Base-by-base conservation (phyloP, 1,284 basidiomycete genomes). In the Caloboletus firmus region DNA sequence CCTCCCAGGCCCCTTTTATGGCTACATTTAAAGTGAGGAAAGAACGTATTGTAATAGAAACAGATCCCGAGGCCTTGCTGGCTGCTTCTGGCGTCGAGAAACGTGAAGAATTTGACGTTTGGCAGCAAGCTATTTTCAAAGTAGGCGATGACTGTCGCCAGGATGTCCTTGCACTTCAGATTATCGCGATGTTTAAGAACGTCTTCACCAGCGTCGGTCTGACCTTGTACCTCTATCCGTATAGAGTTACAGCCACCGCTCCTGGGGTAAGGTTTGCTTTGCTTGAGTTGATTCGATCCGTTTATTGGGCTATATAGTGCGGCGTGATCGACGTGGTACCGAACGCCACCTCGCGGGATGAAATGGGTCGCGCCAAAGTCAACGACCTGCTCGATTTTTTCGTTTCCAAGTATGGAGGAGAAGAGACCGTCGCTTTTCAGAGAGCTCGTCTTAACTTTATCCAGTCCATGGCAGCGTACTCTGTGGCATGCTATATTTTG, bases 101-200 rank as follows among this genome's bases (percentile, higher is more conserved):
- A 36, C 82, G 77, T 44, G 79, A 81, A 48, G 81, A 87, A 63
- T 91, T 90, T 65, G 94, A 98, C 59, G 89, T 96, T 42, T 98
- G 95, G 96, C 94, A 98, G 65, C 89, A 93, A 61, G 97, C 97
- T 9, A 99, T 99, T 59, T 99, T 99, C 86, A 99, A 99, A 78
- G 97, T 99, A 56, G 97, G 97, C 50, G 97, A 99, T 70, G 97
- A 99, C 69, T 99, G 97, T 72, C 85, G 97, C 42, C 97, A 99
- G 73, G 97, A 99, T 65, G 90, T 98, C 20, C 81, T 99, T 37
- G 97, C 97, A 0, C 77, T 99, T 52, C 97, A 99, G 70, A 78
- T 98, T 60, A 99, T 99, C 59, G 97, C 97, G 10, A 98, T 99
- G 93, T 97, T 99, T 82, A 99, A 99, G 76, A 98, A 97, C 71